Base-by-base conservation (phyloP, 164 flowering plant species). In the Platanus orientalis region DNA sequence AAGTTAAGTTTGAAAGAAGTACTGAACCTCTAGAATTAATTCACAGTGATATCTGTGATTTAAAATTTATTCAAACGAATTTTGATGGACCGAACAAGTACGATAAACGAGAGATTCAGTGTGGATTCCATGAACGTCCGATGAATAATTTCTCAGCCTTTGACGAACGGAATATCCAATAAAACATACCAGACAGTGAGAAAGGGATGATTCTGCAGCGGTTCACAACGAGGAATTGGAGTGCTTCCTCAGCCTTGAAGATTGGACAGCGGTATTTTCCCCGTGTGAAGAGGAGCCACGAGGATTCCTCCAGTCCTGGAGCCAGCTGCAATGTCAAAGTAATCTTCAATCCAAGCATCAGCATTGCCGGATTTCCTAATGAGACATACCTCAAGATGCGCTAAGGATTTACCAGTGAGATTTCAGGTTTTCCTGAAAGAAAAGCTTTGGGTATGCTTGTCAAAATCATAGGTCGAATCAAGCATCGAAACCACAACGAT, bases 311-410 rank as follows among this genome's bases (percentile, higher is more conserved):
- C 92, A 3, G 72, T 44, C 7, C 92, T 89, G 17, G 88, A 71
- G 14, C 92, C 92, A 0, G 89, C 84, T 0, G 63, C 92, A 0
- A 84, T 77, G 69, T 86, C 92, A 51, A 86, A 82, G 69, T 58
- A 86, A 53, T 82, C 84, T 9, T 89, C 70, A 23, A 86, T 72
- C 36, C 73, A 36, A 12, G 92, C 80, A 24, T 75, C 64, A 0
- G 83, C 81, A 63, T 82, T 64, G 53, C 69, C 75, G 26, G 85
- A 73, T 57, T 67, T 69, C 17, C 28, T 45, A 14, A 78, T 72
- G 28, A 86, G 78, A 24, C 24, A 60, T 47, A 66, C 29, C 60
- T 86, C 85, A 48, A 86, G 78, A 20, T 57, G 76, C 10, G 71
- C 70, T 25, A 86, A 78, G 24, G 92, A 75, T 47, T 73, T 74